These are phyloP conservation scores for Mycena indigotica DNA, from an alignment of 768 basidiomycete species.

Conservation along the genomic window DNA sequence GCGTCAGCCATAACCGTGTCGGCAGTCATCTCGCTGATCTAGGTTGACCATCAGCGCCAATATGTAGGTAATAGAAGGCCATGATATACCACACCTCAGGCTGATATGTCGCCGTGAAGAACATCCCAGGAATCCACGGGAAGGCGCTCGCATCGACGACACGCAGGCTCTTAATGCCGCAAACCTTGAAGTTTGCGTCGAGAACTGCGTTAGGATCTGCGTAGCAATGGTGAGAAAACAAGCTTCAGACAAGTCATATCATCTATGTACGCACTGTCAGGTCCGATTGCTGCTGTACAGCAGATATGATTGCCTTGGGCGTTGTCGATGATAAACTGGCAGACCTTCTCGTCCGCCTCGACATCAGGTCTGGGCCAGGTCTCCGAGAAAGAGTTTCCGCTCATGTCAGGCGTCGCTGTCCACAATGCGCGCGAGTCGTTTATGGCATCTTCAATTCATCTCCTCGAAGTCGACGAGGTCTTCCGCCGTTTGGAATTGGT, in stretches of 20 bases:
- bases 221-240: not conserved
- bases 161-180: constrained; percentile 18
- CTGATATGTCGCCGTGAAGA: constrained; percentile 12
- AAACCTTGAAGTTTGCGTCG: constrained; percentile 21
- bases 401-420: constrained; percentile 5
- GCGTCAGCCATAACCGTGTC: constrained; percentile 14
- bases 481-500: constrained; percentile 12
- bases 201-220: constrained; percentile 20
- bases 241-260: not conserved
- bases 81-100: too few relatives aligned
- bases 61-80: too few relatives aligned
- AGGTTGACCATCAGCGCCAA: too few relatives aligned
- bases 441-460: constrained; percentile 2
- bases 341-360: constrained; percentile 10
- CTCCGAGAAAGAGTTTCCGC: constrained; percentile 1
- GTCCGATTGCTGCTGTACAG: constrained; percentile 14
- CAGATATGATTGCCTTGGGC: constrained; percentile 17
- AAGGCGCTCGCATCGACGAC: constrained; percentile 24
- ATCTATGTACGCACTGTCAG: not conserved
- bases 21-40: constrained; percentile 16
- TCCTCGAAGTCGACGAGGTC: constrained; percentile 5
- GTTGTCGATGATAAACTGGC: constrained; percentile 9
- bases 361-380: constrained; percentile 13
- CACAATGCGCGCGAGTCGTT: constrained; percentile 12
- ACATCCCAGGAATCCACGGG: constrained; percentile 5